A percentile compares a stretch with the other conserved stretches of the same genome.
These are phyloP conservation scores for Pseudogymnoascus sp. DNA, from an alignment of 2,329 filamentous ascomycete species.

Conservation along the genomic window DNA sequence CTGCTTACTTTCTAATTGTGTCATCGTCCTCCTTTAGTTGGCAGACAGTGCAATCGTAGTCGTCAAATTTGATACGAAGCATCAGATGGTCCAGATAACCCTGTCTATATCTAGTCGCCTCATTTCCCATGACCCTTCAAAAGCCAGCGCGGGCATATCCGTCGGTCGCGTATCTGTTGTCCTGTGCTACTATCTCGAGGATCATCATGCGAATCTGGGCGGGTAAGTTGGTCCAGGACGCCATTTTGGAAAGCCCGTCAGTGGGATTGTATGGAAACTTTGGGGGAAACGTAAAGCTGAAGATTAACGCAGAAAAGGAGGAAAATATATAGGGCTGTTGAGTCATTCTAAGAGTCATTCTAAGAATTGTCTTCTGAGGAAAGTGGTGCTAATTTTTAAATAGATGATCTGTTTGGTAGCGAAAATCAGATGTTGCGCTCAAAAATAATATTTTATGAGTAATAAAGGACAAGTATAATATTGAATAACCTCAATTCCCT, in stretches of 20 bases:
- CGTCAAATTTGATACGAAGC: conserved; percentile 14
- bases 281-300: background rate
- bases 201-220: conserved; percentile 34
- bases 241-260: conserved; percentile 9
- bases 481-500: too few species aligned
- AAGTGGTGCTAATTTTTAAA: background rate
- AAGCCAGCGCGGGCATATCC: background rate
- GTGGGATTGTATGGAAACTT: background rate
- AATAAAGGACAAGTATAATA: background rate
- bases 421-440: background rate
- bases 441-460: background rate
- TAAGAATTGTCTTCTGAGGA: background rate
- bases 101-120: conserved; percentile 13
- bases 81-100: conserved; percentile 13
- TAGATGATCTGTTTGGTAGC: background rate
- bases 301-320: background rate
- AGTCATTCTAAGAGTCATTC: background rate
- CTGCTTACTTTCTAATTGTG: conserved; percentile 11
- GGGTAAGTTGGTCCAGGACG: conserved; percentile 39
- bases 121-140: background rate
- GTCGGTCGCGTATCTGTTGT: conserved; percentile 12
- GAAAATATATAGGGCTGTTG: too few species aligned
- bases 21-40: conserved; percentile 11
- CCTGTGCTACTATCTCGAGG: conserved; percentile 11
- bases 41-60: conserved; percentile 16